These are phyloP conservation scores for Neodidymelliopsis sp. DNA, from an alignment of 2,329 filamentous ascomycete genomes.

Conservation along the genomic window DNA sequence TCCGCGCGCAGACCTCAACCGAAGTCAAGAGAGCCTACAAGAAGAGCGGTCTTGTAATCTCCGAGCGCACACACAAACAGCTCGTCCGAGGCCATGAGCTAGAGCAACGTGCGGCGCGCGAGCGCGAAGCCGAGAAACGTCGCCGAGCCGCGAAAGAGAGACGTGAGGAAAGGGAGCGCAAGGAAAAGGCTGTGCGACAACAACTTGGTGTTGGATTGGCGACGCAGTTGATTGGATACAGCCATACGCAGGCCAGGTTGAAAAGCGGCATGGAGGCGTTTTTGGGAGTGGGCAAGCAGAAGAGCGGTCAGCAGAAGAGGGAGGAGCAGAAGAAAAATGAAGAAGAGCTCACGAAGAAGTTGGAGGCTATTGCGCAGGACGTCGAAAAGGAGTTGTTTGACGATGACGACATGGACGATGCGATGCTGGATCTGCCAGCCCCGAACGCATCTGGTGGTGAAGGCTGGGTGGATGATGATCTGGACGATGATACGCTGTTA, in stretches of 20 bases:
- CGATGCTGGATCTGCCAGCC: conserved; percentile 22
- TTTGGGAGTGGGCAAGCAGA: conserved; percentile 37
- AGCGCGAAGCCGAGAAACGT: conserved; percentile 44
- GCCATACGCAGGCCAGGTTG: conserved; percentile 46
- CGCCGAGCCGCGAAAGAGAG: conserved; percentile 40
- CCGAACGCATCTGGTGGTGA: conserved; percentile 17
- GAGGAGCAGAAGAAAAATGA: conserved; percentile 24
- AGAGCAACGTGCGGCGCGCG: conserved; percentile 41
- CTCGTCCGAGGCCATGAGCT: conserved; percentile 42
- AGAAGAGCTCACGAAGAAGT: conserved; percentile 26
- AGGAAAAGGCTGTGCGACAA: conserved; percentile 38
- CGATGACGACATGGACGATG: conserved; percentile 27
- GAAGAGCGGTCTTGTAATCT: conserved; percentile 35
- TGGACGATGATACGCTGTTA: conserved; percentile 45
- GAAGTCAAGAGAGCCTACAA: conserved; percentile 46
- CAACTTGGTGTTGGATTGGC: conserved; percentile 46
- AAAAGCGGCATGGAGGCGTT: conserved; percentile 51
- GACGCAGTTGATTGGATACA: conserved; percentile 51
- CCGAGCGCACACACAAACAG: conserved; percentile 37
- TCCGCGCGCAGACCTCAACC: conserved; percentile 43
- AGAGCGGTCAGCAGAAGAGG: too few relatives aligned
- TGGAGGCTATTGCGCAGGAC: conserved; percentile 32
- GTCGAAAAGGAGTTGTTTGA: conserved; percentile 46
- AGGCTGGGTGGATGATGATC: conserved; percentile 37
- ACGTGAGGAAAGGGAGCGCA: conserved; percentile 41